Base-by-base conservation (phyloP, 2,329 filamentous ascomycete genomes). In the Epichloe scottii region DNA sequence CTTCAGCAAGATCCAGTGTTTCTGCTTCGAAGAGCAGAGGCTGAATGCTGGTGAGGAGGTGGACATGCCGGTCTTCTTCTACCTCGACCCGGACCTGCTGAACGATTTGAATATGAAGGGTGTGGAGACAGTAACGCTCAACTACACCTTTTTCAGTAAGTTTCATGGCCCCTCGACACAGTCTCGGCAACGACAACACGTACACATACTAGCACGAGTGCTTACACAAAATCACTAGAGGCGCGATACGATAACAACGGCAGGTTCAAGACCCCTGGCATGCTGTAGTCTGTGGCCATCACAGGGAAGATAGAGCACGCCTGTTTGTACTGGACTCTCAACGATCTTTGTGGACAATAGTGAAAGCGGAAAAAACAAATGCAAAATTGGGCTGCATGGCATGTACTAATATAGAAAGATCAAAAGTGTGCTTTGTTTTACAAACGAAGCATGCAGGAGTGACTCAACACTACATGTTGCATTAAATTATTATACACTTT, bases 1-100 rank as follows among this genome's bases (percentile, higher is more conserved):
- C 68, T 98, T 98, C 65, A 94, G 87, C 79, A 98, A 98, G 78
- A 98, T 98, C 44, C 93, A 98, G 69, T 98, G 93, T 65, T 98
- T 98, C 69, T 98, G 93, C 69, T 98, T 98, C 62, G 93, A 98
- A 72, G 91, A 89, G 69, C 93, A 98, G 76, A 78, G 94, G 55
- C 70, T 98, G 57, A 91, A 93, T 64, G 90, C 90, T 5, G 90
- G 91, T 43, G 94, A 98, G 76, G 93, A 89, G 43, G 93, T 98
- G 50, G 93, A 98, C 67, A 98, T 98, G 94, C 94, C 93, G 0
- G 94, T 98, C 0, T 98, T 98, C 69, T 98, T 98, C 71, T 98
- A 97, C 68, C 86, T 98, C 57, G 93, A 98, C 63, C 93, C 93
- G 0, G 93, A 97, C 64, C 84, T 98, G 71, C 76, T 91, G 53